A percentile compares a stretch with the other conserved stretches of the same genome.
phyloP scores from a whole-genome alignment of 768 basidiomycete species.

The Phallus indusiatus region DNA sequence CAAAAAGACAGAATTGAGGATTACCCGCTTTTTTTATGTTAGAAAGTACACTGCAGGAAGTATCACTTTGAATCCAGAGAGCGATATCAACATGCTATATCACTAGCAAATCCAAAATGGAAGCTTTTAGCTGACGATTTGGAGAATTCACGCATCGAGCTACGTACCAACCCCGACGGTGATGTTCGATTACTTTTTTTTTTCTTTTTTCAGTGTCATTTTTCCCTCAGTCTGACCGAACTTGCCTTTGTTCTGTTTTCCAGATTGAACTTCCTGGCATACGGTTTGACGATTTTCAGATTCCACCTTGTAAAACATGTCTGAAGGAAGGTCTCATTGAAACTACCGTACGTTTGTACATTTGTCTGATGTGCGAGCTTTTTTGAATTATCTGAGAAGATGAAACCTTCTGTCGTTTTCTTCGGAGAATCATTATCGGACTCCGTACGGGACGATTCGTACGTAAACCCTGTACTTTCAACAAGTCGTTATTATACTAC shows the following conservation, averaged over 20 bases:
- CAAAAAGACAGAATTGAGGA: too few species aligned
- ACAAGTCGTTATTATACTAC: neutral
- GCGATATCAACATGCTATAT: constrained; percentile 66
- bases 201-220: neutral
- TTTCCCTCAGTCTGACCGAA: neutral
- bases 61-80: constrained; percentile 62
- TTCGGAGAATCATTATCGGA: constrained; percentile 83
- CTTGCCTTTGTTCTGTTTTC: neutral
- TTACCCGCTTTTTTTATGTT: neutral
- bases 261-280: constrained; percentile 70
- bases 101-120: constrained; percentile 72
- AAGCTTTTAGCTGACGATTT: constrained; percentile 46
- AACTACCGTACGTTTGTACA: constrained; percentile 40
- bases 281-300: constrained; percentile 64
- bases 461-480: constrained; percentile 20
- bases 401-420: constrained; percentile 78
- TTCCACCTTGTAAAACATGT: constrained; percentile 73
- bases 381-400: constrained; percentile 26
- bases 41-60: constrained; percentile 70
- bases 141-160: constrained; percentile 45
- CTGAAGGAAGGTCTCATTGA: constrained; percentile 44
- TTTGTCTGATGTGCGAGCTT: too few species aligned
- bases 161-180: constrained; percentile 86
- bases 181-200: constrained; percentile 41
- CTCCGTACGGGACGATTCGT: constrained; percentile 64